Conservation (phyloP, 495 filamentous ascomycete genomes). For the Penicillium bovifimosum region DNA sequence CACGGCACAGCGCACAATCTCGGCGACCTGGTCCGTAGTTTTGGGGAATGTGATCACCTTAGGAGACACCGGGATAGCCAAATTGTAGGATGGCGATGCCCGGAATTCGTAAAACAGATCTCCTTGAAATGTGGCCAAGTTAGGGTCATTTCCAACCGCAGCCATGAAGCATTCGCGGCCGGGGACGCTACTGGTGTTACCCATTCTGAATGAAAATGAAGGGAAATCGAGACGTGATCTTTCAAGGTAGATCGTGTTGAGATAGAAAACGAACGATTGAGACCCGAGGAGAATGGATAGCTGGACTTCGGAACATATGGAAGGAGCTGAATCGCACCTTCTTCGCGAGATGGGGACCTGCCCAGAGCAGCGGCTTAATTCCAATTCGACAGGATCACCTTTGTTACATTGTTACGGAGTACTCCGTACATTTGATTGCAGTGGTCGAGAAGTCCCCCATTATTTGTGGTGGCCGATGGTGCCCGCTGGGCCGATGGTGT, state of each 20-base stretch:
- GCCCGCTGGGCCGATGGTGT: not conserved
- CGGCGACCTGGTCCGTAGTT: conserved; percentile 51
- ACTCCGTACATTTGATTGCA: not conserved
- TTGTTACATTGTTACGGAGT: not conserved
- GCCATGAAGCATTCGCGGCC: conserved; percentile 17
- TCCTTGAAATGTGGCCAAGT: conserved; percentile 19
- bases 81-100: conserved; percentile 48
- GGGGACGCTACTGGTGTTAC: conserved; percentile 2
- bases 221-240: not conserved
- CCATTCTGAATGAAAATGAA: conserved; percentile 1
- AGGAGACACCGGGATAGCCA: conserved; percentile 54
- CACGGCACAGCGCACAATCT: conserved; percentile 53
- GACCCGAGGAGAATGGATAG: not conserved
- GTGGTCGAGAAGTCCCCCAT: not conserved
- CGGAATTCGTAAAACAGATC: conserved; percentile 13
- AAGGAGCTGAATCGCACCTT: not conserved
- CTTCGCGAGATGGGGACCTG: not conserved
- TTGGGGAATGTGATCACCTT: conserved; percentile 57
- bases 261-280: not conserved
- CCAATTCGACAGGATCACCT: not conserved
- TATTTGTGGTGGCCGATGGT: not conserved
- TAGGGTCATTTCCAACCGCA: conserved; percentile 18
- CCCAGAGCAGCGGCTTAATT: not conserved
- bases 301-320: not conserved
- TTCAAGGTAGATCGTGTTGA: not conserved